phyloP scores from a whole-genome alignment of 2,329 filamentous ascomycete species.

The Xylaria sp. region DNA sequence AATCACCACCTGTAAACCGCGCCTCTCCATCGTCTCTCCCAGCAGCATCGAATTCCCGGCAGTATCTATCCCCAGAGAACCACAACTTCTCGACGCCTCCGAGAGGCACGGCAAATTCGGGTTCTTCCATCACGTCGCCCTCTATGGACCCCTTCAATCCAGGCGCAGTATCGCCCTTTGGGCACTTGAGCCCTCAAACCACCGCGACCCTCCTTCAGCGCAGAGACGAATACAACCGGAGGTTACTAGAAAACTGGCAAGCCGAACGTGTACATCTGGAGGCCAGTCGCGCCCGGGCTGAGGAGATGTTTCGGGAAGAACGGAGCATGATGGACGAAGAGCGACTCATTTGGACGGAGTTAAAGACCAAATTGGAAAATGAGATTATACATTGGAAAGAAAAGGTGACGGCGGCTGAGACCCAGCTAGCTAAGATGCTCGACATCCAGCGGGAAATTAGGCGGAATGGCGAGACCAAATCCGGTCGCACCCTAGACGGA shows the following conservation, averaged over 20 bases:
- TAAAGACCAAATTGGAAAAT: slow-evolving; percentile 56
- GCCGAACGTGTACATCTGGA: slow-evolving; percentile 65
- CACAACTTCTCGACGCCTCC: slow-evolving; percentile 49
- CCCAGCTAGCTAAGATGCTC: slow-evolving; percentile 35
- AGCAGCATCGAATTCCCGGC: slow-evolving; percentile 38
- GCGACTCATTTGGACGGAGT: slow-evolving; percentile 58
- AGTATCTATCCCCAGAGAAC: slow-evolving; percentile 44
- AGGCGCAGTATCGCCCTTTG: slow-evolving; percentile 39
- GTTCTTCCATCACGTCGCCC: slow-evolving; percentile 43
- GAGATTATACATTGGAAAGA: slow-evolving; percentile 57
- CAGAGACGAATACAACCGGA: slow-evolving; percentile 46
- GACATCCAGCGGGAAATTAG: too few relatives aligned
- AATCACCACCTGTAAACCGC: slow-evolving; percentile 40
- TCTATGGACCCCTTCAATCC: slow-evolving; percentile 36
- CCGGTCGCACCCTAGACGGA: slow-evolving; percentile 31
- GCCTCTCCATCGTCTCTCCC: slow-evolving; percentile 42
- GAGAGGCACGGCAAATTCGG: slow-evolving; percentile 35
- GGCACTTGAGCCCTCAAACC: slow-evolving; percentile 40
- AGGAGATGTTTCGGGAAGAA: slow-evolving; percentile 67
- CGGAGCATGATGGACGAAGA: slow-evolving; percentile 65
- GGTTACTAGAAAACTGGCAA: slow-evolving; percentile 61
- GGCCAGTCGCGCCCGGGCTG: slow-evolving; percentile 63
- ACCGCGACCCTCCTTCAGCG: slow-evolving; percentile 43
- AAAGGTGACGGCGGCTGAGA: slow-evolving; percentile 47
- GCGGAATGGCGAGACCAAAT: slow-evolving; percentile 3